Conservation (phyloP, 1,284 basidiomycete species). For the Cryptococcus sp. region DNA sequence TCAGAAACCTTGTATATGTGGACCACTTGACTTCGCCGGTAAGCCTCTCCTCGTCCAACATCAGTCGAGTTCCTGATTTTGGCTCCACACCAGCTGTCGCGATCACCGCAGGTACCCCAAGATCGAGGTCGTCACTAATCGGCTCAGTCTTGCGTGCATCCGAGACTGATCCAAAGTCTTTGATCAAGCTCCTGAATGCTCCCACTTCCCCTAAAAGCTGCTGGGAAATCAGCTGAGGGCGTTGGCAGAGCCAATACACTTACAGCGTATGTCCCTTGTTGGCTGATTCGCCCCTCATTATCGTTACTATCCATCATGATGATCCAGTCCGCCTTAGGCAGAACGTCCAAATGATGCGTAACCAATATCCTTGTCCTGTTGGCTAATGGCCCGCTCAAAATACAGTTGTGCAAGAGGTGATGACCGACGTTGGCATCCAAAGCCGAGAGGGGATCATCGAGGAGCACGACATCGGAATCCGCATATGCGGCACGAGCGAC, state of each 20-base stretch:
- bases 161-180: conserved; percentile 4
- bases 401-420: conserved; percentile 54
- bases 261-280: conserved; percentile 35
- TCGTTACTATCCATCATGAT: conserved; percentile 24
- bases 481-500: conserved; percentile 18
- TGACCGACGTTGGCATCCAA: conserved; percentile 56
- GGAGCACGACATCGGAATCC: conserved; percentile 15
- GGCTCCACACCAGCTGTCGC: no score
- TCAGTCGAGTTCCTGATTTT: conserved; percentile 9
- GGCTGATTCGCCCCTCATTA: conserved; percentile 21
- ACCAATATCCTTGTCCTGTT: conserved; percentile 64
- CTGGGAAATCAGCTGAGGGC: background rate
- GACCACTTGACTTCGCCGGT: conserved; percentile 28
- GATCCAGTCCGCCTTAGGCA: conserved; percentile 39
- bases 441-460: conserved; percentile 54
- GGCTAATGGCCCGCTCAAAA: conserved; percentile 59
- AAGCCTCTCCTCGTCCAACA: conserved; percentile 31
- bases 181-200: conserved; percentile 9
- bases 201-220: background rate
- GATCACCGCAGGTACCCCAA: background rate
- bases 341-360: conserved; percentile 63
- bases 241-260: conserved; percentile 1
- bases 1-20: conserved; percentile 22
- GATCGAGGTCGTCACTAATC: background rate
- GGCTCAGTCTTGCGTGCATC: background rate